Conservation (phyloP, 306 rosid species). For the Citrullus mucosospermus region DNA sequence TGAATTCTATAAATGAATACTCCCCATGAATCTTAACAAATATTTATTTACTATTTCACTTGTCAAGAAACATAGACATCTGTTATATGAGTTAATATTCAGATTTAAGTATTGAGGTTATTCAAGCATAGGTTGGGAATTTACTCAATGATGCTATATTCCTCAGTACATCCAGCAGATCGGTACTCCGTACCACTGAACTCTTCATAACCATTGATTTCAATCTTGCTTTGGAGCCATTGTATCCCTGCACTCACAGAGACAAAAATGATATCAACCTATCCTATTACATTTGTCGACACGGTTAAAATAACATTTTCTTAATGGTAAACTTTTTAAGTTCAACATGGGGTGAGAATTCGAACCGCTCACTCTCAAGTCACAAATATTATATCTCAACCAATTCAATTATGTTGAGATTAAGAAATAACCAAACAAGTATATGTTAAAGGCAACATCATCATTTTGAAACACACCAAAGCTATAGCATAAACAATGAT, state of each 20-base stretch:
- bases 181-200: constrained; percentile 78
- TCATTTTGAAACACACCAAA: background rate
- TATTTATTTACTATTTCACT: background rate
- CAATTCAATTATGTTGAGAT: too few relatives aligned
- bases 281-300: background rate
- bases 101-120: background rate
- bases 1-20: background rate
- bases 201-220: constrained; percentile 79
- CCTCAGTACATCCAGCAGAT: constrained; percentile 93
- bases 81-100: background rate
- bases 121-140: constrained; percentile 9
- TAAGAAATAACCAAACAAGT: too few relatives aligned
- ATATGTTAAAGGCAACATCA: background rate
- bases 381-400: too few relatives aligned
- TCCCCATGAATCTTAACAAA: background rate
- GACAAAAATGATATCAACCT: background rate
- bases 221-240: constrained; percentile 87
- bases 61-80: background rate
- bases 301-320: too few relatives aligned
- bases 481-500: background rate
- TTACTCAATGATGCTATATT: constrained; percentile 59
- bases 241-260: constrained; percentile 43
- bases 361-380: too few relatives aligned
- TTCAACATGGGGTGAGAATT: too few relatives aligned
- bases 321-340: too few relatives aligned